Percentiles rank a stretch among this genome's conserved stretches.
These are phyloP conservation scores for Auxenochlorella protothecoides DNA, from an alignment of 139 green algal genomes.

Conservation along the genomic window DNA sequence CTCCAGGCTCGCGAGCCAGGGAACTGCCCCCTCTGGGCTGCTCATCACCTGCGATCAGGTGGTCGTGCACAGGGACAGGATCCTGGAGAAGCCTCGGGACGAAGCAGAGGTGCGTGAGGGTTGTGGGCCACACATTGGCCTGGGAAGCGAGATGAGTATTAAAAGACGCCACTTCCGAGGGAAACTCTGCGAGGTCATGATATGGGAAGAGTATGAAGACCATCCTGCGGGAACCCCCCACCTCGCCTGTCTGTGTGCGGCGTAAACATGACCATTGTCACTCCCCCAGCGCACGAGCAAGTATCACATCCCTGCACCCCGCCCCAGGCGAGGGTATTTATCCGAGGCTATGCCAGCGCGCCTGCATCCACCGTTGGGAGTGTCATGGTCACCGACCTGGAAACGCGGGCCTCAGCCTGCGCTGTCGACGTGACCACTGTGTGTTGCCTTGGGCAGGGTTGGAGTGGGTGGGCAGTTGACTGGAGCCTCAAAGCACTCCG, in stretches of 20 bases:
- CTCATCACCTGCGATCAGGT: constrained; percentile 73
- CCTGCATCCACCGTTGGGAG: constrained; percentile 59
- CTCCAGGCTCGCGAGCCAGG: constrained; percentile 11
- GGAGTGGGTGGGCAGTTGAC: too few relatives aligned
- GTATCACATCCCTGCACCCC: not conserved
- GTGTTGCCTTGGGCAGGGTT: not conserved
- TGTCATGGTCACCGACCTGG: constrained; percentile 50
- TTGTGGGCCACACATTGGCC: constrained; percentile 14
- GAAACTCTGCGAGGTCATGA: too few relatives aligned
- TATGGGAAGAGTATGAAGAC: too few relatives aligned
- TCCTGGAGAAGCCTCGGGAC: constrained; percentile 68
- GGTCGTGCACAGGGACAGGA: constrained; percentile 54
- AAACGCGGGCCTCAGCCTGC: constrained; percentile 14
- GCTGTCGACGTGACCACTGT: constrained; percentile 21
- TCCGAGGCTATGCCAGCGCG: constrained; percentile 45
- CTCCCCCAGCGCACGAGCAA: too few relatives aligned
- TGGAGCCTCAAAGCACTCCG: too few relatives aligned
- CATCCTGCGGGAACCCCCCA: too few relatives aligned
- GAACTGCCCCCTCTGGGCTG: constrained; percentile 7
- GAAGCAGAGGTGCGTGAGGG: constrained; percentile 29
- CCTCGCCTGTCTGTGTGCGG: not conserved
- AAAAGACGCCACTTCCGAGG: too few relatives aligned
- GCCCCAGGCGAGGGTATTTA: constrained; percentile 32
- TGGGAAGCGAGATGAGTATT: not conserved
- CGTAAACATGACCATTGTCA: too few relatives aligned